Evolutionary conservation across 768 basidiomycete genomes (phyloP).

Genomic region (Suillus americanus): DNA sequence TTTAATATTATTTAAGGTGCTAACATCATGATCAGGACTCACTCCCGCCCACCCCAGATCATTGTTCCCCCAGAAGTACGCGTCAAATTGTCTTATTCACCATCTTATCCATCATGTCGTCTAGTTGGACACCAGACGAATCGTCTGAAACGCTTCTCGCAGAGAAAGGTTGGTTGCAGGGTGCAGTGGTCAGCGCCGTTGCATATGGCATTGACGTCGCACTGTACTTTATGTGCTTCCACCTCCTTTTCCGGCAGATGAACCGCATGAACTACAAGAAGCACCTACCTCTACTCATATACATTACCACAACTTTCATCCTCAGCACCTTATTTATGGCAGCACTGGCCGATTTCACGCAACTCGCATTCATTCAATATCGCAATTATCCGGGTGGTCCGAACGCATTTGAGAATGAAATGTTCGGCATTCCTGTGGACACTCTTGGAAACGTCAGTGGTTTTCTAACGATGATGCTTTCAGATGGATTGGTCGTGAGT

Average conservation of each 20-base stretch:
- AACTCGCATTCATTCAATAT: constrained; percentile 31
- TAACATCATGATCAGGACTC: neutral
- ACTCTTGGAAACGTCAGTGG: constrained; percentile 14
- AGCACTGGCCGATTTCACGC: constrained; percentile 19
- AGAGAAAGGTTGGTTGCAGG: constrained; percentile 1
- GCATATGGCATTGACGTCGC: constrained; percentile 15
- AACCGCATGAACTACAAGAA: neutral
- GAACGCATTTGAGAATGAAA: constrained; percentile 18
- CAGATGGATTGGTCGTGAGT: constrained; percentile 19
- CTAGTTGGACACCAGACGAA: constrained; percentile 1
- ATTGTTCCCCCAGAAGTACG: neutral
- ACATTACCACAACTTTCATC: constrained; percentile 4
- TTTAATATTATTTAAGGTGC: neutral
- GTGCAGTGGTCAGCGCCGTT: constrained; percentile 7
- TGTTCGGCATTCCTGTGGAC: constrained; percentile 22
- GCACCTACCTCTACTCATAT: constrained; percentile 1
- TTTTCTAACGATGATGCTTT: constrained; percentile 15
- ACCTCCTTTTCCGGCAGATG: constrained; percentile 1
- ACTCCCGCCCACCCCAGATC: neutral
- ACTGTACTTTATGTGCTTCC: constrained; percentile 6
- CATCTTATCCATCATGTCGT: neutral
- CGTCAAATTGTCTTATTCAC: neutral
- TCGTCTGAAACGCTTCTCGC: neutral
- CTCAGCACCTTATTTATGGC: constrained; percentile 24
- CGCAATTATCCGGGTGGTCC: constrained; percentile 34